Conservation (phyloP, 1,139 yeast species). For the Diutina pseudorugosa region DNA sequence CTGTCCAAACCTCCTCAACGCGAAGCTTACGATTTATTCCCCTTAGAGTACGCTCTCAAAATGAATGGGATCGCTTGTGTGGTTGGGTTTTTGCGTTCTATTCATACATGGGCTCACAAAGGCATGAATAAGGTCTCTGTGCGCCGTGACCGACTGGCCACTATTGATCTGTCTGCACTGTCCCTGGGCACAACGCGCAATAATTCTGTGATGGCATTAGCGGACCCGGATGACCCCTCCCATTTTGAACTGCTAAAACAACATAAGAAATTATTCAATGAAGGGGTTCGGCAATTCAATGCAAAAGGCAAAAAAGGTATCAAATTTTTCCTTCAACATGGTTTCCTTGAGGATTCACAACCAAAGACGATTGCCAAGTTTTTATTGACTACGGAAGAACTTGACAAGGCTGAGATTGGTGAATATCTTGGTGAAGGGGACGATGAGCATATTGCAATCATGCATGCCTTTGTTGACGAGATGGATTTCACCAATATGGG, state of each 20-base stretch:
- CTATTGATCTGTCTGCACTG: constrained; percentile 20
- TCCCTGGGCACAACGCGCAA: neutral
- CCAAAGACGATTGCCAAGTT: constrained; percentile 68
- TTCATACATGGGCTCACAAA: constrained; percentile 82
- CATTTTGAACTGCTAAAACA: constrained; percentile 81
- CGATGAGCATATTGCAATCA: constrained; percentile 60
- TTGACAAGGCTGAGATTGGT: constrained; percentile 79
- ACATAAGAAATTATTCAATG: constrained; percentile 69
- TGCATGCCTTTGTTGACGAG: constrained; percentile 89
- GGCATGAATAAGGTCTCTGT: constrained; percentile 29
- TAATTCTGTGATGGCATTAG: neutral
- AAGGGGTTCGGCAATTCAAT: constrained; percentile 71
- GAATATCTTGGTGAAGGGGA: constrained; percentile 90
- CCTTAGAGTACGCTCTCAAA: constrained; percentile 74
- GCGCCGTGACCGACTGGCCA: constrained; percentile 21
- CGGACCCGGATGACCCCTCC: constrained; percentile 58
- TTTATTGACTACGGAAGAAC: constrained; percentile 61
- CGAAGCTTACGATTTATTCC: constrained; percentile 43
- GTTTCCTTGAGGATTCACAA: constrained; percentile 47
- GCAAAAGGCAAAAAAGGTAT: constrained; percentile 79
- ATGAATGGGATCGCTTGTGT: constrained; percentile 71
- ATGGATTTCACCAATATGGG: constrained; percentile 62
- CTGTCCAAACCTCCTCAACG: constrained; percentile 51
- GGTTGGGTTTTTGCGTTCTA: constrained; percentile 71
- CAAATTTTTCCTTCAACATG: constrained; percentile 42